These are phyloP conservation scores for Allium sativum DNA, from an alignment of 106 monocot genomes.

Conservation along the genomic window DNA sequence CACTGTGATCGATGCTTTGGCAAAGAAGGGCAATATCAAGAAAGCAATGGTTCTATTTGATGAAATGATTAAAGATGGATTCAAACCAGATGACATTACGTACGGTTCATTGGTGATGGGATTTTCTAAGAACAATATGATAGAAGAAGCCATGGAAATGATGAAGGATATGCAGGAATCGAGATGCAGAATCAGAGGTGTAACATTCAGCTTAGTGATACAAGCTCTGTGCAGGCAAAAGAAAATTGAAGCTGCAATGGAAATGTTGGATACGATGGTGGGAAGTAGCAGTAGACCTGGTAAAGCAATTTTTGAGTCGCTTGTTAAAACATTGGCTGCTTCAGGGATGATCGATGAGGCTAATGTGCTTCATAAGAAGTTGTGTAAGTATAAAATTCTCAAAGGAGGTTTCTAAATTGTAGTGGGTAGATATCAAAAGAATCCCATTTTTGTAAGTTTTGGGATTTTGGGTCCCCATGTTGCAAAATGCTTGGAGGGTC, in stretches of 20 bases:
- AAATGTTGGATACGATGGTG: slow-evolving; percentile 55
- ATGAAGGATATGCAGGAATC: slow-evolving; percentile 38
- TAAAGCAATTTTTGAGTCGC: slow-evolving; percentile 28
- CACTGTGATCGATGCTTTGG: slow-evolving; percentile 54
- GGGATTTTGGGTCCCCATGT: too few species aligned
- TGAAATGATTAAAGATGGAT: slow-evolving; percentile 55
- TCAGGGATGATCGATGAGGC: slow-evolving; percentile 53
- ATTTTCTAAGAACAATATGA: slow-evolving; percentile 49
- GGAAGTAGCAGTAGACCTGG: slow-evolving; percentile 22
- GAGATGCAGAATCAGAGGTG: slow-evolving; percentile 40
- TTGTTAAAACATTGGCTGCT: slow-evolving; percentile 39
- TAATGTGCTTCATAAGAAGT: slow-evolving; percentile 25
- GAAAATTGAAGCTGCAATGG: slow-evolving; percentile 32
- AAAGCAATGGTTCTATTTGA: slow-evolving; percentile 54
- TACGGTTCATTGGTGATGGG: slow-evolving; percentile 66
- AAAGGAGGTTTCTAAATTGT: slow-evolving; percentile 10
- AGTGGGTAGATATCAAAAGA: too few species aligned
- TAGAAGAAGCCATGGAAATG: slow-evolving; percentile 45
- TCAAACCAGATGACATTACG: slow-evolving; percentile 67
- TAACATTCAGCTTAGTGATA: slow-evolving; percentile 46
- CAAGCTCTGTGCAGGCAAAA: slow-evolving; percentile 49
- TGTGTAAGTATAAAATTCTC: slow-evolving; percentile 41
- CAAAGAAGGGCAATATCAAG: slow-evolving; percentile 46
- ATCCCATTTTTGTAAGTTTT: too few species aligned
- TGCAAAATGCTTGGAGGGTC: too few species aligned